Conservation (phyloP, 768 basidiomycete genomes). For the Leccinum pellstonianum region DNA sequence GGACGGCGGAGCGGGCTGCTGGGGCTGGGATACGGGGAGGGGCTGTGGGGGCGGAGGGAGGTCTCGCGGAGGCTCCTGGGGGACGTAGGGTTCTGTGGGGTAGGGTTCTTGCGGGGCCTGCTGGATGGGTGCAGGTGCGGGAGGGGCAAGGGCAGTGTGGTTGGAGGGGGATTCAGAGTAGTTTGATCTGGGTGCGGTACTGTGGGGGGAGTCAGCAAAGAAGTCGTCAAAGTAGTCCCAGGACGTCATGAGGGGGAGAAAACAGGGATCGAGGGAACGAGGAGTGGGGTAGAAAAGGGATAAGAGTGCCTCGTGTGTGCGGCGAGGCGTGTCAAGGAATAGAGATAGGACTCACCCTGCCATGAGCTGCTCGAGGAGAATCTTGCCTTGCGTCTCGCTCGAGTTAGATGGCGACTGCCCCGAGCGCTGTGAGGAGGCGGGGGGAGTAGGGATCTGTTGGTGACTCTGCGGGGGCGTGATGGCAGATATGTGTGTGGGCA, state of each 20-base stretch:
- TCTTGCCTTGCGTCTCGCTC: conserved; percentile 69
- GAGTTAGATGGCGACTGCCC: conserved; percentile 52
- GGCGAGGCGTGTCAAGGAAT: conserved; percentile 21
- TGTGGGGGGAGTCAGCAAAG: conserved; percentile 32
- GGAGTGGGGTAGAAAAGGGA: conserved; percentile 23
- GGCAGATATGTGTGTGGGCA: conserved; percentile 20
- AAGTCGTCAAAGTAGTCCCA: conserved; percentile 34
- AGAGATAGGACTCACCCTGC: conserved; percentile 55
- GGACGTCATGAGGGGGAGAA: conserved; percentile 29
- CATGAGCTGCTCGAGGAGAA: conserved; percentile 79
- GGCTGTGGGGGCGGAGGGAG: conserved; percentile 23
- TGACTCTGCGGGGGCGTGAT: conserved; percentile 28
- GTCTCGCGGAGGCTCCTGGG: conserved; percentile 29
- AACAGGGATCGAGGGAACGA: conserved; percentile 8
- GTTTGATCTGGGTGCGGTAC: conserved; percentile 48
- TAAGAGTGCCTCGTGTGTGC: conserved; percentile 24
- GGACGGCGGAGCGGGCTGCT: conserved; percentile 57
- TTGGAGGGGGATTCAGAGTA: conserved; percentile 49
- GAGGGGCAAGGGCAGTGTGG: conserved; percentile 30
- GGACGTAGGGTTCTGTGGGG: conserved; percentile 38
- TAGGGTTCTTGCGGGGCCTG: conserved; percentile 26
- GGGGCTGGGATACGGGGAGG: conserved; percentile 25
- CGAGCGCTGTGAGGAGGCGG: conserved; percentile 56
- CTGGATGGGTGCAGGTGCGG: conserved; percentile 50
- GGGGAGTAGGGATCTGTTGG: conserved; percentile 71